phyloP scores from a whole-genome alignment of 2,329 filamentous ascomycete genomes.

The Curvularia eragrostidis region DNA sequence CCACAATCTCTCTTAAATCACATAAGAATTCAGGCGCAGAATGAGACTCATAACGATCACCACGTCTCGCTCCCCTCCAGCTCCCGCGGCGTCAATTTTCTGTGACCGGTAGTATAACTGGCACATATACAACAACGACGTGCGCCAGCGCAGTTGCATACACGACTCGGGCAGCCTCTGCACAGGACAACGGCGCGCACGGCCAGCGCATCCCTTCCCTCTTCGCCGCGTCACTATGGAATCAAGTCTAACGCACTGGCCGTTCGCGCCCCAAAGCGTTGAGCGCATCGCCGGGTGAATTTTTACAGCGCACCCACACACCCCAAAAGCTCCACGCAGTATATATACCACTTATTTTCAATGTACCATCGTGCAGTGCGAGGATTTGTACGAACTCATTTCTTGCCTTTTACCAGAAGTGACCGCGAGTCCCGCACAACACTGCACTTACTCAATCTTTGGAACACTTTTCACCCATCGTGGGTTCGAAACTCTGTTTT shows the following conservation, averaged over 20 bases:
- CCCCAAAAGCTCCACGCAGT: not conserved
- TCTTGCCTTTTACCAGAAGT: slow-evolving; percentile 84
- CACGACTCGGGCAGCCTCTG: slow-evolving; percentile 2
- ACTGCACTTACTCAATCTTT: slow-evolving; percentile 67
- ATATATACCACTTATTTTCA: slow-evolving; percentile 13
- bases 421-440: slow-evolving; percentile 70
- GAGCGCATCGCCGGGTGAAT: not conserved
- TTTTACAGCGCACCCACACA: not conserved
- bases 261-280: not conserved
- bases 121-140: too few species aligned
- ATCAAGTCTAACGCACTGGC: not conserved
- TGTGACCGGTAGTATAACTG: not conserved
- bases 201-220: slow-evolving; percentile 7
- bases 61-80: not conserved
- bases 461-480: slow-evolving; percentile 49
- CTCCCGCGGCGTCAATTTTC: not conserved
- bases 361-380: slow-evolving; percentile 62
- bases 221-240: not conserved
- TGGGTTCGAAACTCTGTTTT: slow-evolving; percentile 55
- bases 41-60: not conserved
- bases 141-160: not conserved
- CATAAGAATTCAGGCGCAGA: not conserved
- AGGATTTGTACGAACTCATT: slow-evolving; percentile 75
- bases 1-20: not conserved
- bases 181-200: slow-evolving; percentile 17